phyloP scores from a whole-genome alignment of 2,329 filamentous ascomycete genomes.

The Phaeophleospora eucalypticola region DNA sequence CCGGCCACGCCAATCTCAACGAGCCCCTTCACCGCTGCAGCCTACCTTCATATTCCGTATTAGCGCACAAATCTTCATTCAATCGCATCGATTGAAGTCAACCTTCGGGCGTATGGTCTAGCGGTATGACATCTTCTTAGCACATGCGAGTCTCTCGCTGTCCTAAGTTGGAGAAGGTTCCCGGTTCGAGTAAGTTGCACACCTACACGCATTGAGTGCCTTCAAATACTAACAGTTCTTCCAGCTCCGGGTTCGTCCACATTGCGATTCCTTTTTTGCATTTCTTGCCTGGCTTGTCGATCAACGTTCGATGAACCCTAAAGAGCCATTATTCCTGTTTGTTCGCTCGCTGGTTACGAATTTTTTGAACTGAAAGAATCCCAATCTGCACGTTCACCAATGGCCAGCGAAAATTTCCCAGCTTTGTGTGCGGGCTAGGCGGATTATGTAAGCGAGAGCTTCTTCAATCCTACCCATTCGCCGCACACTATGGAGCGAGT shows the following conservation, averaged over 20 bases:
- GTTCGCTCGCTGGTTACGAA: too few species aligned
- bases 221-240: neutral
- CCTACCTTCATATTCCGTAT: neutral
- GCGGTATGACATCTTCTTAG: slow-evolving; percentile 4
- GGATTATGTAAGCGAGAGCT: neutral
- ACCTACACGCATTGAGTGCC: too few species aligned
- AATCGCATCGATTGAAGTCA: neutral
- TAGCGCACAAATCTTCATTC: neutral
- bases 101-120: neutral
- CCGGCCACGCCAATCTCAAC: neutral
- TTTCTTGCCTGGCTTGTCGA: neutral
- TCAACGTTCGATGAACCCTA: too few species aligned
- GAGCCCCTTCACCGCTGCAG: neutral
- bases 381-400: too few species aligned
- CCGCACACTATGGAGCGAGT: too few species aligned
- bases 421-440: neutral
- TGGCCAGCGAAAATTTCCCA: neutral
- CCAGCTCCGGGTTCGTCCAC: neutral
- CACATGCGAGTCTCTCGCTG: neutral
- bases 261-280: neutral
- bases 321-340: too few species aligned
- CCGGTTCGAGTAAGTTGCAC: neutral
- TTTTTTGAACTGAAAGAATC: too few species aligned
- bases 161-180: slow-evolving; percentile 1
- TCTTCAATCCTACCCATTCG: too few species aligned